Evolutionary conservation across 1,139 yeast species (phyloP).

Genomic region (Yamadazyma blattariae): DNA sequence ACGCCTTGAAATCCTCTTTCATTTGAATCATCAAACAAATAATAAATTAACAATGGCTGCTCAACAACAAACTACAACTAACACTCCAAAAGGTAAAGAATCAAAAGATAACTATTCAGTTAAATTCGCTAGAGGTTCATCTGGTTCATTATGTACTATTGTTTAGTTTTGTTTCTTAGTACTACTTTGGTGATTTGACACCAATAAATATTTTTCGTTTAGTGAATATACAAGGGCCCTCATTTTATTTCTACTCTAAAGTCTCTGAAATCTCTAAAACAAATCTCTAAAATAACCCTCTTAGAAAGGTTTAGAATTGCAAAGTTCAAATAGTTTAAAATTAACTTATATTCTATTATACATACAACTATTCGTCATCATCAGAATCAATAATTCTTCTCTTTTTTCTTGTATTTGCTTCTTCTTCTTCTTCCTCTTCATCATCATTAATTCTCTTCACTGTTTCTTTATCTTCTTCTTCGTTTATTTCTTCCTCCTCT

Average conservation of each 20-base stretch:
- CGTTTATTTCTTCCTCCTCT: slow-evolving; percentile 46
- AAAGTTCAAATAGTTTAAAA: too few species aligned
- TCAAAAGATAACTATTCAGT: slow-evolving; percentile 11
- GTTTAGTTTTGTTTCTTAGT: slow-evolving; percentile 4
- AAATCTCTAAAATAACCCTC: too few species aligned
- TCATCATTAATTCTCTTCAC: too few species aligned
- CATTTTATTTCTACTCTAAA: too few species aligned
- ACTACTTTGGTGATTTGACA: too few species aligned
- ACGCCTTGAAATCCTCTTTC: background rate
- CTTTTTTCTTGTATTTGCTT: slow-evolving; percentile 27
- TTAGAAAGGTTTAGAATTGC: too few species aligned
- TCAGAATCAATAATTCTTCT: slow-evolving; percentile 46
- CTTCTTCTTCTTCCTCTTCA: slow-evolving; percentile 10
- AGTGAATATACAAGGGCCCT: too few species aligned
- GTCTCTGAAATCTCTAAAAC: too few species aligned
- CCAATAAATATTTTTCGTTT: too few species aligned
- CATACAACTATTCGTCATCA: slow-evolving; percentile 26
- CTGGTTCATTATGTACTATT: slow-evolving; percentile 10
- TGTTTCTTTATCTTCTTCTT: slow-evolving; percentile 4
- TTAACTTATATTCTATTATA: too few species aligned
- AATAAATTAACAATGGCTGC: slow-evolving; percentile 11
- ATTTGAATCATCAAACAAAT: background rate
- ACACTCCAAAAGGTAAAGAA: slow-evolving; percentile 8
- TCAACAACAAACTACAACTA: slow-evolving; percentile 8
- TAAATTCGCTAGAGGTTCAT: slow-evolving; percentile 5